Percentiles rank a stretch among this genome's conserved stretches.
These are phyloP conservation scores for Paraphaeosphaeria sporulosa DNA, from an alignment of 2,329 filamentous ascomycete genomes.

Conservation along the genomic window DNA sequence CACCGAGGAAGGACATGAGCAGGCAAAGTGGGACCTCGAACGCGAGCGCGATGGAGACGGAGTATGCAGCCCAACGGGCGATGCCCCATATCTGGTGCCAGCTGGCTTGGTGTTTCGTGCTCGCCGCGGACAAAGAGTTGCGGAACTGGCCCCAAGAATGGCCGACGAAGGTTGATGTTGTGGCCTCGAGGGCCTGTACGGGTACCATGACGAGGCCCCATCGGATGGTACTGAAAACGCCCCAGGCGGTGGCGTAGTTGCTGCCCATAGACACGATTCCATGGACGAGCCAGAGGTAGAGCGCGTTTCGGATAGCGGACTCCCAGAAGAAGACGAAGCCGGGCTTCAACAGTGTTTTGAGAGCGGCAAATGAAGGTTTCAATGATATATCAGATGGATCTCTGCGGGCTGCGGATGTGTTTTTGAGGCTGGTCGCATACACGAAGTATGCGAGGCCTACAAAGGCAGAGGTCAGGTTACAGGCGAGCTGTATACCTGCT, in stretches of 20 bases:
- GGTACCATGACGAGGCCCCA: conserved; percentile 80
- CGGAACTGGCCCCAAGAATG: conserved; percentile 69
- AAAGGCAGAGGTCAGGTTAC: conserved; percentile 46
- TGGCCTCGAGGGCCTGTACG: conserved; percentile 71
- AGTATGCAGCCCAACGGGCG: conserved; percentile 61
- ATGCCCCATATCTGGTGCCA: conserved; percentile 52
- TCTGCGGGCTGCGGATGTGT: conserved; percentile 18
- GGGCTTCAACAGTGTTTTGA: conserved; percentile 63
- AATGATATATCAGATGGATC: conserved; percentile 18
- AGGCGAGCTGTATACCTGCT: conserved; percentile 68
- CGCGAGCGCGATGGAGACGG: conserved; percentile 60
- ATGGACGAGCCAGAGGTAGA: conserved; percentile 75
- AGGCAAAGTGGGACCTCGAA: conserved; percentile 71
- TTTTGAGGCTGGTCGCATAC: conserved; percentile 47
- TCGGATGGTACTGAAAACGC: conserved; percentile 75
- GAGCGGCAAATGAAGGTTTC: conserved; percentile 47
- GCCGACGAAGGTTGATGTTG: conserved; percentile 70
- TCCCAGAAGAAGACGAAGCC: conserved; percentile 68
- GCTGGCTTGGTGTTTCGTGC: conserved; percentile 27
- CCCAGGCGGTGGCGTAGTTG: conserved; percentile 76
- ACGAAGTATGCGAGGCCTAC: conserved; percentile 69
- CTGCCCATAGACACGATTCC: conserved; percentile 69
- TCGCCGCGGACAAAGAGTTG: conserved; percentile 28
- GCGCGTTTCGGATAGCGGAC: conserved; percentile 70
- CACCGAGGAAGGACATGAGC: conserved; percentile 67